phyloP scores from a whole-genome alignment of 2,329 filamentous ascomycete genomes.

The Periconia digitata region DNA sequence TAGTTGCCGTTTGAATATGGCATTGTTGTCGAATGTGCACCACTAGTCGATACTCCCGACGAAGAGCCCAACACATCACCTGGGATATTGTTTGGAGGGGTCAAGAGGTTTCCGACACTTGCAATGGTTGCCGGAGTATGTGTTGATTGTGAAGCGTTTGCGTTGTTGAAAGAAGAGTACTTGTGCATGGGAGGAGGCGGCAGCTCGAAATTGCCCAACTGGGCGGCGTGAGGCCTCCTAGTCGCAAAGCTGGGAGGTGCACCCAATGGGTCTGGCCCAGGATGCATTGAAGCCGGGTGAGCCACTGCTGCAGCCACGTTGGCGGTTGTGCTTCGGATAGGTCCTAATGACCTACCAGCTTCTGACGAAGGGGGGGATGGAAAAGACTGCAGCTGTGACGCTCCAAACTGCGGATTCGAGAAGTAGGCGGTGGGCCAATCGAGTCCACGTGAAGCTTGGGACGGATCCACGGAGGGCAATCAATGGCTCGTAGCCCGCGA shows the following conservation, averaged over 20 bases:
- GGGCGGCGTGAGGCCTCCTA: constrained; percentile 68
- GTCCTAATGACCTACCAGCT: constrained; percentile 46
- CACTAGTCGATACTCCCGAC: constrained; percentile 62
- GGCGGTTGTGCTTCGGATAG: constrained; percentile 50
- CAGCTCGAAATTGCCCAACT: constrained; percentile 70
- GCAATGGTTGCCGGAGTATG: constrained; percentile 50
- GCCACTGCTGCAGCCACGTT: constrained; percentile 66
- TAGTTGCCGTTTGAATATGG: constrained; percentile 64
- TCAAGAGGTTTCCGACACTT: constrained; percentile 64
- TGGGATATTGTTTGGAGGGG: constrained; percentile 61
- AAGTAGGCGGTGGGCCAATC: constrained; percentile 50
- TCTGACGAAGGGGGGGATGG: constrained; percentile 45
- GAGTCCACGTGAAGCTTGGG: constrained; percentile 50
- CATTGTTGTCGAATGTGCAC: constrained; percentile 60
- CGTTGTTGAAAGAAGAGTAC: constrained; percentile 48
- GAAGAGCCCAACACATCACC: constrained; percentile 64
- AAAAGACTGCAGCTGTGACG: constrained; percentile 43
- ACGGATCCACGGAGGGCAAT: constrained; percentile 54
- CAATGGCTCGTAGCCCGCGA: constrained; percentile 30
- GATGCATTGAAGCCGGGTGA: constrained; percentile 63
- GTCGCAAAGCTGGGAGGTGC: constrained; percentile 68
- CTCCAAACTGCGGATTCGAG: constrained; percentile 38
- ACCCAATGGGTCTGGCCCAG: constrained; percentile 62
- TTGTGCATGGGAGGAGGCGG: constrained; percentile 61
- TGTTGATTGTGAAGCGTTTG: constrained; percentile 47